A percentile compares a stretch with the other conserved stretches of the same genome.
Evolutionary conservation across 2,329 filamentous ascomycete species (phyloP).

Genomic region (Colletotrichum tanaceti): DNA sequence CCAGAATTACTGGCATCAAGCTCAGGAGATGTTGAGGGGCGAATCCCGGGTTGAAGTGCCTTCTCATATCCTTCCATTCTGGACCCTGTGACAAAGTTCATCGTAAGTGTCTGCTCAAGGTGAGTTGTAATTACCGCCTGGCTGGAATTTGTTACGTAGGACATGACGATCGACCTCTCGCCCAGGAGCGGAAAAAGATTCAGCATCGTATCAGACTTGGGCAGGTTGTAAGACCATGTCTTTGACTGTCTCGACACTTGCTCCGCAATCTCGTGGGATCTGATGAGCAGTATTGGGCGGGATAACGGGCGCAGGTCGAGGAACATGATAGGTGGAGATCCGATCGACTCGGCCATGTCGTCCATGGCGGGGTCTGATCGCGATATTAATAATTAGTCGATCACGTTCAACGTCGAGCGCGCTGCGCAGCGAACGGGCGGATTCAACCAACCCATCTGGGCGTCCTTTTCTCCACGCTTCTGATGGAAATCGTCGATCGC

Average conservation of each 20-base stretch:
- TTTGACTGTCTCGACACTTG: conserved; percentile 50
- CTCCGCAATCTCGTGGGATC: conserved; percentile 52
- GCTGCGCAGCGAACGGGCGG: too few species aligned
- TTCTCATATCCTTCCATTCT: conserved; percentile 46
- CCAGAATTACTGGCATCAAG: conserved; percentile 51
- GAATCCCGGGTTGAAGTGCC: conserved; percentile 53
- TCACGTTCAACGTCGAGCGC: neutral
- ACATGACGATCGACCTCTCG: conserved; percentile 40
- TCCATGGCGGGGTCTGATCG: conserved; percentile 44
- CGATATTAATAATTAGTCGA: neutral
- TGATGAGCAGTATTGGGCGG: conserved; percentile 49
- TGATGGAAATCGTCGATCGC: conserved; percentile 8
- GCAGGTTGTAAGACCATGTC: conserved; percentile 47
- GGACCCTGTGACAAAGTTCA: conserved; percentile 18
- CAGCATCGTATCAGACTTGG: conserved; percentile 48
- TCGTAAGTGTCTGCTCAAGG: neutral
- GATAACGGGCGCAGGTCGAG: conserved; percentile 52
- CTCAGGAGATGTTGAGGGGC: conserved; percentile 53
- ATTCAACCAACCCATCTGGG: conserved; percentile 16
- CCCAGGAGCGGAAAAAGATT: conserved; percentile 45
- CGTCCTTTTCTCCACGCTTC: conserved; percentile 16
- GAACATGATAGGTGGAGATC: conserved; percentile 50
- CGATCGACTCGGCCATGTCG: conserved; percentile 47
- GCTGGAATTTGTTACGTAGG: conserved; percentile 1
- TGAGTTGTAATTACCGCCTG: rapidly evolving